Evolutionary conservation across 192 early-diverging fungal species (phyloP).

Genomic region (Gaertneriomyces semiglobifer): DNA sequence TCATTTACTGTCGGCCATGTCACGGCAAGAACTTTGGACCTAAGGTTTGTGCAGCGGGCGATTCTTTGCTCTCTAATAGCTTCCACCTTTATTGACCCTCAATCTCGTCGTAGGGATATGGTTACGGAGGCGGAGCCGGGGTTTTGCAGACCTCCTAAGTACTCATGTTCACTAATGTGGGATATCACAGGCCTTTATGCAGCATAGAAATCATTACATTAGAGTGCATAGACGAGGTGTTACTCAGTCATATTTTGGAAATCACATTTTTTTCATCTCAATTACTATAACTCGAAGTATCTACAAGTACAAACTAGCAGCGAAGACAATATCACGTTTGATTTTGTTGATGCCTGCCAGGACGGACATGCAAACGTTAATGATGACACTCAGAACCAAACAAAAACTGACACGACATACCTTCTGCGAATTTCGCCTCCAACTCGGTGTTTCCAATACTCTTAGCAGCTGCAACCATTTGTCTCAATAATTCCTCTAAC

Average conservation of each 20-base stretch:
- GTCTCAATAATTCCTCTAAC: slow-evolving; percentile 85
- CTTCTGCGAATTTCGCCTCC: slow-evolving; percentile 91
- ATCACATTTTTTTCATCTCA: not conserved
- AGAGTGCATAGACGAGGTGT: no score
- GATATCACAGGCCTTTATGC: no score
- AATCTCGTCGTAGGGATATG: not conserved
- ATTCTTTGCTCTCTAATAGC: no score
- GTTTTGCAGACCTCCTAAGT: not conserved
- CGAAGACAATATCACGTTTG: slow-evolving; percentile 97
- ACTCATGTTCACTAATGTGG: no score
- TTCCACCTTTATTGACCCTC: not conserved
- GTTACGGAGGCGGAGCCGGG: slow-evolving; percentile 1
- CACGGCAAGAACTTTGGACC: slow-evolving; percentile 50
- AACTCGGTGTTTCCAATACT: slow-evolving; percentile 91
- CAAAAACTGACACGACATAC: slow-evolving; percentile 25
- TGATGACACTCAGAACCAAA: not conserved
- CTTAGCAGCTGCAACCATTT: slow-evolving; percentile 88
- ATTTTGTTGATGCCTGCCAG: slow-evolving; percentile 72
- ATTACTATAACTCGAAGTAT: not conserved
- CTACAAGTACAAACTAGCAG: slow-evolving; percentile 76
- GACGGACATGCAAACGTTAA: not conserved
- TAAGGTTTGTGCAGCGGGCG: slow-evolving; percentile 26
- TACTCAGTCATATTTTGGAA: not conserved
- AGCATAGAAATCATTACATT: no score
- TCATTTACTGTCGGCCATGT: slow-evolving; percentile 43